Percentiles rank a stretch among this genome's conserved stretches.
phyloP scores from a whole-genome alignment of 2,329 filamentous ascomycete genomes.

The Colletotrichum melonis region DNA sequence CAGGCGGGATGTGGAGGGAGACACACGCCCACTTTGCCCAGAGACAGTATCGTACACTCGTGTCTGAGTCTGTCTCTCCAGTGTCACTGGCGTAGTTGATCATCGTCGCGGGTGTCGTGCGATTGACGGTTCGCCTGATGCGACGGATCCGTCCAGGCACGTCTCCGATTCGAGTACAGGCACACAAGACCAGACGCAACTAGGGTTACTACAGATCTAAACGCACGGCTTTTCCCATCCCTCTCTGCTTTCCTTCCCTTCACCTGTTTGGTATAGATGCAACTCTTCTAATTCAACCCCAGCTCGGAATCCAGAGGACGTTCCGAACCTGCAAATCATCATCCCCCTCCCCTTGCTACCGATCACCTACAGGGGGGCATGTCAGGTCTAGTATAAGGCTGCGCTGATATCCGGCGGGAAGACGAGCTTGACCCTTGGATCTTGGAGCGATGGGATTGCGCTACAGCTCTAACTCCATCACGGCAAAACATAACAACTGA shows the following conservation, averaged over 20 bases:
- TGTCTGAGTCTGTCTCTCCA: not conserved
- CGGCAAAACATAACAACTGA: not conserved
- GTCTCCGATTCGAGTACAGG: conserved; percentile 10
- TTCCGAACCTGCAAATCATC: not conserved
- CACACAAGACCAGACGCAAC: not conserved
- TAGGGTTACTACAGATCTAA: not conserved
- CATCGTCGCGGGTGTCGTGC: not conserved
- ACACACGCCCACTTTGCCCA: not conserved
- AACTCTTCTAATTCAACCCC: not conserved
- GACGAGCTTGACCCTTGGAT: not conserved
- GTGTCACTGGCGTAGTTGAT: not conserved
- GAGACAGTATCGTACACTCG: not conserved
- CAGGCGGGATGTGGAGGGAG: conserved; percentile 14
- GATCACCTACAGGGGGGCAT: not conserved
- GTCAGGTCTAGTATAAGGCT: conserved; percentile 21
- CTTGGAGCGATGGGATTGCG: conserved; percentile 6
- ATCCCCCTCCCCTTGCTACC: not conserved
- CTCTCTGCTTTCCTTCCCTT: not conserved
- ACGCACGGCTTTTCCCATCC: not conserved
- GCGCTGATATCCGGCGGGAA: not conserved
- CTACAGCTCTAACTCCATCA: conserved; percentile 2
- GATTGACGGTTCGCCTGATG: conserved; percentile 10
- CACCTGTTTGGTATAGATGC: not conserved
- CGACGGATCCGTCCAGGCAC: not conserved
- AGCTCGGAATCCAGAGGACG: not conserved